phyloP scores from a whole-genome alignment of 2,329 filamentous ascomycete genomes.

The Fusarium buxicola region DNA sequence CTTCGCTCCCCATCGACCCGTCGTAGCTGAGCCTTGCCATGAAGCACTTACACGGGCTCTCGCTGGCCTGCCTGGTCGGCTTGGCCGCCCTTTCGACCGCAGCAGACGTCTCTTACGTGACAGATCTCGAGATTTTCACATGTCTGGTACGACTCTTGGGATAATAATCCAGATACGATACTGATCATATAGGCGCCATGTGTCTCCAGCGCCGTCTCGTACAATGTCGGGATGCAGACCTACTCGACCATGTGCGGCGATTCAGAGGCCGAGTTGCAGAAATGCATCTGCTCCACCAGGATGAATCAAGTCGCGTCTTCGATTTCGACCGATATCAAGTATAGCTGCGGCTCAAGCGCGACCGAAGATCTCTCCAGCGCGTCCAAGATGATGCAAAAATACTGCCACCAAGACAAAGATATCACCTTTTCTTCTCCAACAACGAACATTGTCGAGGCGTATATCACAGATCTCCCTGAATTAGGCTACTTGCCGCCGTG shows the following conservation, averaged over 20 bases:
- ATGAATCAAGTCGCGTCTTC: constrained; percentile 52
- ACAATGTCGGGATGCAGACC: constrained; percentile 58
- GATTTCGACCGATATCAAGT: constrained; percentile 56
- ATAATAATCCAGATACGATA: not conserved
- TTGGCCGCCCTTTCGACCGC: constrained; percentile 22
- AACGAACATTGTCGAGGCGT: constrained; percentile 55
- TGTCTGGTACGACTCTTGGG: constrained; percentile 50
- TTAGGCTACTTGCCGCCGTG: constrained; percentile 55
- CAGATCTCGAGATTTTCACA: constrained; percentile 57
- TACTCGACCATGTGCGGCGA: constrained; percentile 55
- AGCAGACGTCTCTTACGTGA: constrained; percentile 56
- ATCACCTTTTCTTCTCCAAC: constrained; percentile 57
- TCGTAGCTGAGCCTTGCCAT: constrained; percentile 15
- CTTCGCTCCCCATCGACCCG: not conserved
- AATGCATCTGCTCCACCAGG: constrained; percentile 64
- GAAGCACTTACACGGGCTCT: constrained; percentile 39
- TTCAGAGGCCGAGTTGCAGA: constrained; percentile 59
- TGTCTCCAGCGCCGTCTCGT: constrained; percentile 58
- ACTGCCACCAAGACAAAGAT: constrained; percentile 59
- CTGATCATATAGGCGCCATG: constrained; percentile 59
- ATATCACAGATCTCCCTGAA: constrained; percentile 62
- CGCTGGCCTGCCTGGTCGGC: constrained; percentile 9
- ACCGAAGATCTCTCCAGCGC: constrained; percentile 62
- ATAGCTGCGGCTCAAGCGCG: constrained; percentile 59
- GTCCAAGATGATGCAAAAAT: constrained; percentile 57